Conservation (phyloP, 164 flowering plant genomes). For the Magnolia sinica region DNA sequence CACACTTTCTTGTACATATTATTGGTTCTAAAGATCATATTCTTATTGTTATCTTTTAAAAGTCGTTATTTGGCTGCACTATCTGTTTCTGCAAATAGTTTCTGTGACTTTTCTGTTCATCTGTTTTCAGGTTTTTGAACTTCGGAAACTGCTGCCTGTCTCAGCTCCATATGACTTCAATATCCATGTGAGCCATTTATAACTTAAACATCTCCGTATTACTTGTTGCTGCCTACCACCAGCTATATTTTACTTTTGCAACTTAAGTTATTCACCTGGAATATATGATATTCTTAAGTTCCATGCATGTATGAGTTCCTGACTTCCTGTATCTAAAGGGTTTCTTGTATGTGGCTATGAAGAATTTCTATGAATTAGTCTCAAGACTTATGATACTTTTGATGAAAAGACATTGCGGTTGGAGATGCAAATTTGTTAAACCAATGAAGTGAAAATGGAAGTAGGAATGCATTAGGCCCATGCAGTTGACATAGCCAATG, state of each 20-base stretch:
- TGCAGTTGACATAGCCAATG: no score
- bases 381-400: no score
- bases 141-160: slow-evolving; percentile 85
- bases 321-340: no score
- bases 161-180: slow-evolving; percentile 80
- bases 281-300: not conserved
- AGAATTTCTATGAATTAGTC: no score
- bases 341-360: no score
- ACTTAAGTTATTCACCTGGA: not conserved
- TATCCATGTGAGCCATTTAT: slow-evolving; percentile 65
- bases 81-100: not conserved
- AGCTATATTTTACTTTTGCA: not conserved
- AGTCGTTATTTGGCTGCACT: not conserved
- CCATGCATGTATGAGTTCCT: no score
- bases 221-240: not conserved
- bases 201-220: not conserved
- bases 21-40: not conserved
- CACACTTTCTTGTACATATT: not conserved
- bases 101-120: not conserved
- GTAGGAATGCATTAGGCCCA: no score
- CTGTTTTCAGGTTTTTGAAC: slow-evolving; percentile 67
- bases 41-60: not conserved
- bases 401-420: no score
- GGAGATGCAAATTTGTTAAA: no score
- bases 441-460: no score